Conservation (phyloP, 108 stramenopile species). For the Chaetoceros muelleri region DNA sequence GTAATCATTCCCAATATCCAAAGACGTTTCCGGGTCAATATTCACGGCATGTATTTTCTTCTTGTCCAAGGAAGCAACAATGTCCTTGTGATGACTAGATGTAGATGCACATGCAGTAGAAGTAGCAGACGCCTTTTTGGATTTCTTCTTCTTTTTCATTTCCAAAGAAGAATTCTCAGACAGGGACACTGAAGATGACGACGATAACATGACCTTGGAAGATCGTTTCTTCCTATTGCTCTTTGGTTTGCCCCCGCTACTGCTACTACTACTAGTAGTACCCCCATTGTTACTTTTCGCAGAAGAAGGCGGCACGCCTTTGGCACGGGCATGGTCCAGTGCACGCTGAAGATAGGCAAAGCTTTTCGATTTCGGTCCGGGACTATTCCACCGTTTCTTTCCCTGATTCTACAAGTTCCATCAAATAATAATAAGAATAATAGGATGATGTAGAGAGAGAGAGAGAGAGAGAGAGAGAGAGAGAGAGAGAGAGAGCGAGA, state of each 20-base stretch:
- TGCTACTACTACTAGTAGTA: no score
- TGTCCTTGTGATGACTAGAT: not conserved
- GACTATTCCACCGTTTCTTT: not conserved
- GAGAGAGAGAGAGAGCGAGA: no score
- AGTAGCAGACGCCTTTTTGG: not conserved
- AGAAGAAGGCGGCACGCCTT: not conserved
- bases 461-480: not conserved
- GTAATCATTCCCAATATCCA: constrained; percentile 9
- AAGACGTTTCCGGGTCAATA: constrained; percentile 28
- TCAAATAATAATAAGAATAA: not conserved
- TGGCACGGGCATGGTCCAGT: not conserved
- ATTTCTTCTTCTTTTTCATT: not conserved
- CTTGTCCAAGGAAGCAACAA: not conserved
- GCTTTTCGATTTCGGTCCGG: not conserved
- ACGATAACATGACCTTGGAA: no score
- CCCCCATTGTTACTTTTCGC: not conserved
- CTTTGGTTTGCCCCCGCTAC: not conserved
- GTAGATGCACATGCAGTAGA: not conserved
- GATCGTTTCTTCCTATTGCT: not conserved
- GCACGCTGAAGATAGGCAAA: not conserved
- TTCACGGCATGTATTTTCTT: not conserved
- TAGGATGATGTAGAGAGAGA: not conserved
- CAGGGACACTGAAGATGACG: no score
- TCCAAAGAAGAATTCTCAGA: not conserved
- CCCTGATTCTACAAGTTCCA: not conserved